Evolutionary conservation across 129 eudicot species (phyloP), one percentile per base, ranked within the genome.

Genomic region (Ambrosia artemisiifolia): DNA sequence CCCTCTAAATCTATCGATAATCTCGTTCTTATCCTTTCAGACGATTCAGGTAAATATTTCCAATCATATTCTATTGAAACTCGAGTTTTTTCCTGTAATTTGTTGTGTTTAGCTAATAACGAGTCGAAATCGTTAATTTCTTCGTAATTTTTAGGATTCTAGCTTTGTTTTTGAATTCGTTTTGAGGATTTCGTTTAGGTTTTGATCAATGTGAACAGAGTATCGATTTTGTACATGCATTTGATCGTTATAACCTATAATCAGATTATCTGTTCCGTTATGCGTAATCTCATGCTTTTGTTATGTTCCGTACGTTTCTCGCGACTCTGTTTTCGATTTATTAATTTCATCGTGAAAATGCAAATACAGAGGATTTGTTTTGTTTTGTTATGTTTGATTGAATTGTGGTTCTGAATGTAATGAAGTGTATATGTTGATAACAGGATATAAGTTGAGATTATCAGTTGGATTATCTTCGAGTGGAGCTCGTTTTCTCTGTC

Each of bases 21-120:
- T 76, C 69, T 74, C 78, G 78, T 36, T 51, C 65, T 74, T 64
- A 14, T 75, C 44, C 44, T 54, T 36, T 57, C 66, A 75, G 72
- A 64, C 67, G 67, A 43, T 56, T 76, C 70, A 76, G 81, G 81
- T 76, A 19, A 73, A 11, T 50, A 32, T 3, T 63, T 48, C 33
- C 54, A 19, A 19, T 63, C 33, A 30, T 74, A 38, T 74, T 49
- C 71, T n/a, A 69, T 57, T 43, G 9, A 47, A 48, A 65, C 78
- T 20, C 11, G 38, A 11, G 28, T 24, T 16, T 33, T 67, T 42
- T 55, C 74, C 68, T 19, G 48, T 69, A 32, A 44, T 76, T 32
- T 33, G 35, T 57, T 48, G 36, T 32, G 40, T 5, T 44, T 40
- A 56, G 49, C 60, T 32, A 20, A 40, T 40, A 40, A 6, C 44